Conservation (phyloP, 2,329 filamentous ascomycete genomes). For the Calycina herbarum region DNA sequence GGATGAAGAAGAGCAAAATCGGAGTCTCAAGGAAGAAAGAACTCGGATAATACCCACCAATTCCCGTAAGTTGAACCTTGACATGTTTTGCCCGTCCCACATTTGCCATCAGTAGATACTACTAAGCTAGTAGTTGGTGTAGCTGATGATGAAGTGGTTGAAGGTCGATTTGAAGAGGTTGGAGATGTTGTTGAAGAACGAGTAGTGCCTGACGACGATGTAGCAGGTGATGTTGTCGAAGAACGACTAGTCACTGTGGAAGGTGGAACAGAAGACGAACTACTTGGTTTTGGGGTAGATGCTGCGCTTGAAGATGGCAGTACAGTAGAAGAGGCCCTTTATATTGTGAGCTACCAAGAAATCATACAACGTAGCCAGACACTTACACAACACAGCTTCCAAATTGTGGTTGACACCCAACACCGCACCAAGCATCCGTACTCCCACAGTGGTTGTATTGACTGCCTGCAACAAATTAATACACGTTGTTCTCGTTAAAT, state of each 20-base stretch:
- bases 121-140: background rate
- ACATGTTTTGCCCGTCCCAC: background rate
- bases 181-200: background rate
- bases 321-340: background rate
- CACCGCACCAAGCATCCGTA: background rate
- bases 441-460: background rate
- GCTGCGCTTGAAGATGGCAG: background rate
- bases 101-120: background rate
- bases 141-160: background rate
- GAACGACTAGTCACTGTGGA: background rate
- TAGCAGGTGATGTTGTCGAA: background rate
- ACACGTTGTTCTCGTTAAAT: too few relatives aligned
- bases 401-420: background rate
- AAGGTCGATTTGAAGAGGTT: background rate
- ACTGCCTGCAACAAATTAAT: background rate
- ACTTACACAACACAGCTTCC: conserved; percentile 8
- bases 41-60: background rate
- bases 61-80: conserved; percentile 3
- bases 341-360: background rate
- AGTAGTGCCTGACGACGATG: background rate
- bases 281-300: background rate
- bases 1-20: too few relatives aligned
- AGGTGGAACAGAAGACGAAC: background rate
- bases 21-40: too few relatives aligned
- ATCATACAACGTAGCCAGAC: background rate